Conservation (phyloP, 495 filamentous ascomycete genomes). For the Daldinia loculata region DNA sequence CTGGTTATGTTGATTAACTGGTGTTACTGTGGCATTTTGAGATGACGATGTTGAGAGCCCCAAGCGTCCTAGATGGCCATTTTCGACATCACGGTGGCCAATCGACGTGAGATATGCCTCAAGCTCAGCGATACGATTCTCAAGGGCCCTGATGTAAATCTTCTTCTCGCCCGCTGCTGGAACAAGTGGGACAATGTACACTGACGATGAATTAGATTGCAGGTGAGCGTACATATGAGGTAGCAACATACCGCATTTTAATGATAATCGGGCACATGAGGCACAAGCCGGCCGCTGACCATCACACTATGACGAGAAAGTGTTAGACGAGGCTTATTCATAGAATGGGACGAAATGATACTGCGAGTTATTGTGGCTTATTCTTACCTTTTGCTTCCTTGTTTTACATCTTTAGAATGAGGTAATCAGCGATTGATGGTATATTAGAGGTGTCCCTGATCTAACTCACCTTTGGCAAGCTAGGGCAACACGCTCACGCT, state of each 20-base stretch:
- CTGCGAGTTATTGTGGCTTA: not conserved
- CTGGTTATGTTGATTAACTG: constrained; percentile 15
- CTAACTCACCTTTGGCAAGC: constrained; percentile 43
- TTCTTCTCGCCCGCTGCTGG: constrained; percentile 46
- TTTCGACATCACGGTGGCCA: constrained; percentile 31
- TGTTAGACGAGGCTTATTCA: constrained; percentile 19
- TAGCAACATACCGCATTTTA: constrained; percentile 43
- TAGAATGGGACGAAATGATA: not conserved
- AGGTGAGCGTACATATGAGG: not conserved
- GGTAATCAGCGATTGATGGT: constrained; percentile 5
- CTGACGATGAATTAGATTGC: constrained; percentile 10
- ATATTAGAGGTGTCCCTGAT: not conserved
- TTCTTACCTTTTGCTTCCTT: constrained; percentile 46
- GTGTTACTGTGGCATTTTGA: constrained; percentile 7
- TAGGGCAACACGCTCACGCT: constrained; percentile 45
- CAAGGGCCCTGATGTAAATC: constrained; percentile 48
- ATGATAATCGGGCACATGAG: constrained; percentile 40
- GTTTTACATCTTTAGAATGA: constrained; percentile 41
- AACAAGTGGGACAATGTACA: constrained; percentile 44
- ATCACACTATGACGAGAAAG: constrained; percentile 38
- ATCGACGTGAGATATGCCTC: constrained; percentile 39
- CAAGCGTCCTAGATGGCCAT: constrained; percentile 33
- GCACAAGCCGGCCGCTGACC: constrained; percentile 43
- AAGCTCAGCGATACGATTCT: constrained; percentile 46
- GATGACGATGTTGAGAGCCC: constrained; percentile 21